Conservation (phyloP, 371 early-diverging fungal species). For the Mortierella sp. region DNA sequence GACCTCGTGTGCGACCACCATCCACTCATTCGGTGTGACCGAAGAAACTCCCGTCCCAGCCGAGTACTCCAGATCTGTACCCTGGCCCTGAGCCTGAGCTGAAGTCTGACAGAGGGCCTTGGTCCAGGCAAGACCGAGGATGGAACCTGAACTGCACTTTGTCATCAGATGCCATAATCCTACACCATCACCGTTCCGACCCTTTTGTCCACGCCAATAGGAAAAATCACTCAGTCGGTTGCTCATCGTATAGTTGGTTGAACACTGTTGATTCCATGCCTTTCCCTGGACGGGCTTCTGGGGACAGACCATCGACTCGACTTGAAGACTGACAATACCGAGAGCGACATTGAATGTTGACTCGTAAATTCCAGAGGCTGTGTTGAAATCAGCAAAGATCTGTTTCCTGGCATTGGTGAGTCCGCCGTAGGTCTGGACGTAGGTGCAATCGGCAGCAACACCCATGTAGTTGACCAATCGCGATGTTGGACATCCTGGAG, state of each 20-base stretch:
- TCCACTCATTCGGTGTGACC: conserved; percentile 88
- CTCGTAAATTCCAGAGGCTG: conserved; percentile 85
- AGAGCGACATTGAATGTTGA: conserved; percentile 86
- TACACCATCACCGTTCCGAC: conserved; percentile 66
- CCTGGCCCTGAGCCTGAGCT: conserved; percentile 52
- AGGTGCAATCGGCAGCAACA: conserved; percentile 80
- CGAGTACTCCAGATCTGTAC: conserved; percentile 9
- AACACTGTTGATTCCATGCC: conserved; percentile 87
- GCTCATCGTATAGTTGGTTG: conserved; percentile 74
- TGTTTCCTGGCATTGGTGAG: conserved; percentile 68
- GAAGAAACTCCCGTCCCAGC: conserved; percentile 91
- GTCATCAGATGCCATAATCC: conserved; percentile 96
- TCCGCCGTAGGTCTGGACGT: conserved; percentile 63
- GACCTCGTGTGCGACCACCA: conserved; percentile 94
- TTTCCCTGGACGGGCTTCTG: conserved; percentile 41
- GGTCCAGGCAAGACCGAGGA: conserved; percentile 94
- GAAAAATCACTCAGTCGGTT: conserved; percentile 90
- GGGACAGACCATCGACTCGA: conserved; percentile 73
- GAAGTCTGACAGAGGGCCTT: conserved; percentile 72
- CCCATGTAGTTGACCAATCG: conserved; percentile 41
- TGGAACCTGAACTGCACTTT: conserved; percentile 76
- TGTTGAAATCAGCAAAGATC: conserved; percentile 79
- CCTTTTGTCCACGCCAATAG: conserved; percentile 80
- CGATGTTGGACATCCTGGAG: conserved; percentile 26
- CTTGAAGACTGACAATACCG: conserved; percentile 81